A percentile compares a stretch with the other conserved stretches of the same genome.
Conservation (phyloP, 73 alveolate genomes). For the Tetrahymena elliotti region DNA sequence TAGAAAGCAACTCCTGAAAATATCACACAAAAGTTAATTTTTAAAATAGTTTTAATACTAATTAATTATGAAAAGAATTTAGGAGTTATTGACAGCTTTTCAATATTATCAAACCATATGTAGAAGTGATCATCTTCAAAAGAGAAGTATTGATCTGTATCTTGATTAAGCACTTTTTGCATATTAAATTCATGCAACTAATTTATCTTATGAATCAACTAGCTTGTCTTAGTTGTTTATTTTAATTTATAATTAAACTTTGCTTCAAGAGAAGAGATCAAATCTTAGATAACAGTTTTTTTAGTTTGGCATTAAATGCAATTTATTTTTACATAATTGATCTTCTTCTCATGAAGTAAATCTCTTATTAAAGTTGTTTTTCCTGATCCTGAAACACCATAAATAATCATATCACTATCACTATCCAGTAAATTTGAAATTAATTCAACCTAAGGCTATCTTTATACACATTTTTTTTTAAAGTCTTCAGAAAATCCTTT, state of each 20-base stretch:
- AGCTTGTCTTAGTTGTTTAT: not conserved
- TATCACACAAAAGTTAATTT: not conserved
- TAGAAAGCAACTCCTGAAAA: not conserved
- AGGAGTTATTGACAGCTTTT: not conserved
- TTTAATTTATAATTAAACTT: not conserved
- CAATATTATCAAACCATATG: not conserved
- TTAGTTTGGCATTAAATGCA: not conserved
- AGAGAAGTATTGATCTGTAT: not conserved
- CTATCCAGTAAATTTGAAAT: not conserved
- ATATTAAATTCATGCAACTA: not conserved
- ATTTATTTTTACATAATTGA: not conserved
- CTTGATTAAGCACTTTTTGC: not conserved
- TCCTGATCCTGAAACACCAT: not conserved
- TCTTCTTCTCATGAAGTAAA: not conserved
- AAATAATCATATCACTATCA: not conserved
- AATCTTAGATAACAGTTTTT: not conserved
- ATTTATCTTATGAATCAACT: not conserved
- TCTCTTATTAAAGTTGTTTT: not conserved
- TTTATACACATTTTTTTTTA: not conserved
- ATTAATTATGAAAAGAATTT: not conserved
- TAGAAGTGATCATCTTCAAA: not conserved
- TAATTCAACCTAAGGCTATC: not conserved
- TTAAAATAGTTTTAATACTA: not conserved
- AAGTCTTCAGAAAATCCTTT: not conserved
- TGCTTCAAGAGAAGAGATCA: not conserved